Evolutionary conservation across 305 asterid genomes (phyloP), one percentile per base, ranked within the genome.

Genomic region (Coffea humblotiana): DNA sequence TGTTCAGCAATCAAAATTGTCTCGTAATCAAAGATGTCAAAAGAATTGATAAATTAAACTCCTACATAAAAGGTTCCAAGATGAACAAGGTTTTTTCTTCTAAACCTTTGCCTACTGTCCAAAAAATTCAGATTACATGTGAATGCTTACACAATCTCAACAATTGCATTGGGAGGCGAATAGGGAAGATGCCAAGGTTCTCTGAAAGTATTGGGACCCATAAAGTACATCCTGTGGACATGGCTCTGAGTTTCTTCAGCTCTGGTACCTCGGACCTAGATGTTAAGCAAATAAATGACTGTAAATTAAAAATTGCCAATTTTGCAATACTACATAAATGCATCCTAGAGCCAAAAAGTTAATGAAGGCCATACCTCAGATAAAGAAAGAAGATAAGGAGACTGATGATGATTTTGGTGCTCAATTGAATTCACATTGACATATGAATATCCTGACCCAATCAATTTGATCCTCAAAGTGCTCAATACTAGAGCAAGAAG

Each of bases 141-240:
- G 73, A 64, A 48, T 82, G 78, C 96, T 92, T 94, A 94, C 98
- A 94, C 98, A 40, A 94, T 94, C 91, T 90, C 95, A 82, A 92
- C 85, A 85, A 94, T 92, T 78, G 98, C 96, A 81, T 89, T 78
- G 56, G 98, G 93, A 79, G 98, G 98, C 76, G 98, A 93, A 87
- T 93, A 94, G 74, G 98, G 95, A 85, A 94, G 98, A 88, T 95
- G 98, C 97, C 98, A 95, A 78, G 98, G 98, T 91, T 92, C 98
- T 82, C 98, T 89, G 85, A 95, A 95, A 61, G 98, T 92, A 88
- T 95, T 95, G 80, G 97, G 98, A 75, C 98, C 98, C 98, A 93
- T 93, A 88, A 95, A 95, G 86, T 92, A 95, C 97, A 95, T 92
- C 89, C 98, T 88, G 85, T 95, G 95, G 65, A 95, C 97, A 85